A percentile compares a stretch with the other conserved stretches of the same genome.
Evolutionary conservation across 306 rosid species (phyloP).

Genomic region (Casuarina cunninghamiana): DNA sequence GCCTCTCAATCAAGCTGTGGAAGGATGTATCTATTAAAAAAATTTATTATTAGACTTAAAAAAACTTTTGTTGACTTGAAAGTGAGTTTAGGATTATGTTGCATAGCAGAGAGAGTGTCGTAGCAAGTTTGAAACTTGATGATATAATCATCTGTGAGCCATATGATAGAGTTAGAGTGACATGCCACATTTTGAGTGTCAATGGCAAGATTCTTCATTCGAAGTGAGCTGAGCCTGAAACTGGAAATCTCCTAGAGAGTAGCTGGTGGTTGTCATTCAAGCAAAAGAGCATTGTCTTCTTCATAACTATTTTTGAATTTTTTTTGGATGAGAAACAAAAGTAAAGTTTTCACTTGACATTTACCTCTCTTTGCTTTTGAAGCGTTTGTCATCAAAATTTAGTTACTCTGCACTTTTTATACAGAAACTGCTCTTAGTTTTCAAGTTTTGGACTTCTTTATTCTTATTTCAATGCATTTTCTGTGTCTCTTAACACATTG

Average conservation of each 20-base stretch:
- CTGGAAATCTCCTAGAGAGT: neutral
- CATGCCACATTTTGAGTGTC: neutral
- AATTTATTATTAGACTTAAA: neutral
- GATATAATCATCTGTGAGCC: neutral
- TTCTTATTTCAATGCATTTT: no score
- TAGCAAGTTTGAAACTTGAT: no score
- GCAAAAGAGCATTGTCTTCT: neutral
- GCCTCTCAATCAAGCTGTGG: neutral
- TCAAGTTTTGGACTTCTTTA: no score
- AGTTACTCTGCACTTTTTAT: neutral
- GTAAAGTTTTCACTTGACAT: neutral
- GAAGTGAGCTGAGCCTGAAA: neutral
- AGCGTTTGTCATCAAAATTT: neutral
- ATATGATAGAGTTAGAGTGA: neutral
- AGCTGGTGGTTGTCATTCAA: neutral
- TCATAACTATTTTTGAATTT: neutral
- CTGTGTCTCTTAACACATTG: no score
- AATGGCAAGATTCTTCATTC: neutral
- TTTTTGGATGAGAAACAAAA: neutral
- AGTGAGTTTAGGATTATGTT: neutral
- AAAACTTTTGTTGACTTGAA: neutral
- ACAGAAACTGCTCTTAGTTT: no score
- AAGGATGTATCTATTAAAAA: neutral
- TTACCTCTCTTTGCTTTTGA: conserved; percentile 37
- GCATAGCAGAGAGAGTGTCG: neutral